phyloP scores from a whole-genome alignment of 768 basidiomycete genomes.

The Crucibulum laeve region DNA sequence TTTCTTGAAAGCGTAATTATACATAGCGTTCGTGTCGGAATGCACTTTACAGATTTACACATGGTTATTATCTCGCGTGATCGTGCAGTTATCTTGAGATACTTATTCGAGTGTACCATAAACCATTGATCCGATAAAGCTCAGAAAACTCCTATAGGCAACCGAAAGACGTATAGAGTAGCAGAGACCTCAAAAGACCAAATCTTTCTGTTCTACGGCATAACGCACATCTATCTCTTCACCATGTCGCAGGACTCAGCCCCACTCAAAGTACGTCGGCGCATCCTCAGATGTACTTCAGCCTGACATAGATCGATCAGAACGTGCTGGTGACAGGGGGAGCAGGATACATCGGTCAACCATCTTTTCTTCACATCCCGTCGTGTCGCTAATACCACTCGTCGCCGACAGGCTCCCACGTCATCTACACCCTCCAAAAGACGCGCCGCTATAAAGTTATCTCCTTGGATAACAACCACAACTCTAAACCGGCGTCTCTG shows the following conservation, averaged over 20 bases:
- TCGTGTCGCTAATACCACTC: constrained; percentile 9
- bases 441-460: constrained; percentile 90
- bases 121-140: too few species aligned
- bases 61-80: too few species aligned
- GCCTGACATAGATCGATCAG: constrained; percentile 23
- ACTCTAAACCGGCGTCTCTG: constrained; percentile 77
- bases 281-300: constrained; percentile 8
- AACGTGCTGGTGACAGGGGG: constrained; percentile 56
- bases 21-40: too few species aligned
- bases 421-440: constrained; percentile 81
- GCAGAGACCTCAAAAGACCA: constrained; percentile 1
- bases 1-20: too few species aligned
- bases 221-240: constrained; percentile 5
- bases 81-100: too few species aligned
- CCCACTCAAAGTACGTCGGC: constrained; percentile 42
- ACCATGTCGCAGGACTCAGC: constrained; percentile 14
- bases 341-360: constrained; percentile 84
- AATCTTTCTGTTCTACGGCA: constrained; percentile 3
- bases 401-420: constrained; percentile 73
- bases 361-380: constrained; percentile 1
- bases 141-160: too few species aligned
- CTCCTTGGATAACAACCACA: constrained; percentile 93
- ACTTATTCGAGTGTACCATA: too few species aligned
- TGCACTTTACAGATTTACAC: too few species aligned
- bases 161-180: too few species aligned